Evolutionary conservation across 1,284 basidiomycete genomes (phyloP).

Genomic region (Hymenochaete sp.): DNA sequence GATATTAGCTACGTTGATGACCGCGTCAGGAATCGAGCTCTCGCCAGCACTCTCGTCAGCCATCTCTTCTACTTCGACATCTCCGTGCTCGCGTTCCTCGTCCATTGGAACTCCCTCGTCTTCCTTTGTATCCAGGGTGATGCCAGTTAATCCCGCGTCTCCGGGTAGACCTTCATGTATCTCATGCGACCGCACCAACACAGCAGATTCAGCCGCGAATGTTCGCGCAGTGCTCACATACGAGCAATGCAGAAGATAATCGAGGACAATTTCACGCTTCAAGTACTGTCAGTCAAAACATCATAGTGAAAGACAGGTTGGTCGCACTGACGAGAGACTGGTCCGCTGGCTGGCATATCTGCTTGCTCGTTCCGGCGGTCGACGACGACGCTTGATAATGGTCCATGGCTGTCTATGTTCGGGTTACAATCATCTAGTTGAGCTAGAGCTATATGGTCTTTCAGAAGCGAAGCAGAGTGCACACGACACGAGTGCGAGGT

Average conservation of each 20-base stretch:
- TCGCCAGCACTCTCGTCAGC: conserved; percentile 9
- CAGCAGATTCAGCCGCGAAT: conserved; percentile 37
- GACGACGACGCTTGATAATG: too few species aligned
- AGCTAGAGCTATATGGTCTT: too few species aligned
- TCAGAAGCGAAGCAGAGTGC: too few species aligned
- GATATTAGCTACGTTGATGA: too few species aligned
- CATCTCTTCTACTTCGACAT: conserved; percentile 63
- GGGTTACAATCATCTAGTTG: too few species aligned
- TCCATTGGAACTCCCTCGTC: not conserved
- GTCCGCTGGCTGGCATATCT: too few species aligned
- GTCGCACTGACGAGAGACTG: too few species aligned
- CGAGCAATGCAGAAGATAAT: conserved; percentile 71
- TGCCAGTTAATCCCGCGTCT: not conserved
- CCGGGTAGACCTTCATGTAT: conserved; percentile 1
- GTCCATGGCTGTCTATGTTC: too few species aligned
- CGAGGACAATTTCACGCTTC: conserved; percentile 72
- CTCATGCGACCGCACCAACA: conserved; percentile 15
- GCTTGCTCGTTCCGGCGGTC: too few species aligned
- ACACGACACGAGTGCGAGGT: too few species aligned
- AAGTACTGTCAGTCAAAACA: too few species aligned
- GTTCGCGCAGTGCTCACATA: conserved; percentile 63
- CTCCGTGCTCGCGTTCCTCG: conserved; percentile 26
- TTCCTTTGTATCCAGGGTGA: not conserved
- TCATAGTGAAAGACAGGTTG: too few species aligned
- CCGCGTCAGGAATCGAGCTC: not conserved